Base-by-base conservation (phyloP, 495 filamentous ascomycete species). In the Talaromyces adpressus region DNA sequence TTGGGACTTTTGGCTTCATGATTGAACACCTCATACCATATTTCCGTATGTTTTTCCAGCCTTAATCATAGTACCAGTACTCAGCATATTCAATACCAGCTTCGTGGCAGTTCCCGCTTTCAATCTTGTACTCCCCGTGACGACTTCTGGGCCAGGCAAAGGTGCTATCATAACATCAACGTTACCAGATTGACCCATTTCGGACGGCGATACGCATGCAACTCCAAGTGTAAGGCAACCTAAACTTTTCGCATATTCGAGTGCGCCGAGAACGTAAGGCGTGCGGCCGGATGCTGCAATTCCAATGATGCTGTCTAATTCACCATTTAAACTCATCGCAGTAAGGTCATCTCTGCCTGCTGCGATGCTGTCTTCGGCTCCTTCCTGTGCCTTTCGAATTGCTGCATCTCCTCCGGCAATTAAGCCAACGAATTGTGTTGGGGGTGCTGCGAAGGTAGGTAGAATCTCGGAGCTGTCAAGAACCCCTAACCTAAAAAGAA, bases 271-370 rank as follows among this genome's bases (percentile, higher is more conserved):
- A 0, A 77, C 76, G 60, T 77, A 79, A 1, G 76, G 76, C 1
- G 75, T 77, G 12, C 75, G 70, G 0, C 76, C 76, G 0, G 76
- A 79, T n/a, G 73, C 74, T 12, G 75, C 75, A 57, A 78, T 78
- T 0, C 75, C 75, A 18, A 76, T 76, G 20, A 78, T 51, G 16
- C 72, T 75, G 53, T 78, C 75, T 9, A 67, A 57, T 2, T 71
- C 65, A 0, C 69, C 69, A 41, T 76, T 53, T 3, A 78, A 67
- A 7, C 68, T 34, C 1, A 78, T 61, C 11, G 59, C 45, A 18
- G 57, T 57, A 54, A 78, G 54, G 32, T 75, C 72, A 9, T 65
- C 64, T 41, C 65, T 66, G 9, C 68, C 72, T 1, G 62, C 70
- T 52, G 65, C 25, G 20, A 62, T 65, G 51, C 68, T 67, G 49